Evolutionary conservation across 2,329 filamentous ascomycete genomes (phyloP).

Genomic region (Penicillium palitans): DNA sequence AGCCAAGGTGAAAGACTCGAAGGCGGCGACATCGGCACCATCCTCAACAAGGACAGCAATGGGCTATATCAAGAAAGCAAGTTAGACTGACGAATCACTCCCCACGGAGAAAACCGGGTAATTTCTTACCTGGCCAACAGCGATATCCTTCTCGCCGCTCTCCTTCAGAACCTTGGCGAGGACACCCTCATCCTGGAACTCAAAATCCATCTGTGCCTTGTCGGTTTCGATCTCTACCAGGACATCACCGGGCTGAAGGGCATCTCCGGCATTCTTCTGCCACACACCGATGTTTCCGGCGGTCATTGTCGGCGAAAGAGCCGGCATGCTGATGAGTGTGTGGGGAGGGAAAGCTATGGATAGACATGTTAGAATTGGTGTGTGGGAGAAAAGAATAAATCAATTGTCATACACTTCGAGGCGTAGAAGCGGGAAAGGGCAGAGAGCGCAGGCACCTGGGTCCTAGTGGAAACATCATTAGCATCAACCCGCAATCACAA

Average conservation of each 20-base stretch:
- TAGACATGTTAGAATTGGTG: conserved; percentile 21
- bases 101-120: conserved; percentile 20
- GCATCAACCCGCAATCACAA: conserved; percentile 11
- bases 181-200: conserved; percentile 97
- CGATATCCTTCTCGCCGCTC: conserved; percentile 86
- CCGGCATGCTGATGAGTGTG: conserved; percentile 95
- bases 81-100: conserved; percentile 13
- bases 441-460: conserved; percentile 54
- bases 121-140: conserved; percentile 85
- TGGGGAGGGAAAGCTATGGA: conserved; percentile 84
- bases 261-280: conserved; percentile 96
- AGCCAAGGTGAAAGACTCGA: conserved; percentile 81
- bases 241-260: conserved; percentile 86
- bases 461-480: conserved; percentile 32
- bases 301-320: conserved; percentile 96
- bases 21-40: conserved; percentile 79
- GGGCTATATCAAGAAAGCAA: conserved; percentile 59
- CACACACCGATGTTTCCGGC: conserved; percentile 93
- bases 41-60: conserved; percentile 96
- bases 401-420: conserved; percentile 60
- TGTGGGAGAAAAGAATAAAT: conserved; percentile 11
- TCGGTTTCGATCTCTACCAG: conserved; percentile 98
- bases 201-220: conserved; percentile 99
- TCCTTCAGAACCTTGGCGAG: conserved; percentile 93
- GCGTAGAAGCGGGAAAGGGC: conserved; percentile 67